These are phyloP conservation scores for Neurospora sublineolata DNA, from an alignment of 495 filamentous ascomycete genomes.

Conservation along the genomic window DNA sequence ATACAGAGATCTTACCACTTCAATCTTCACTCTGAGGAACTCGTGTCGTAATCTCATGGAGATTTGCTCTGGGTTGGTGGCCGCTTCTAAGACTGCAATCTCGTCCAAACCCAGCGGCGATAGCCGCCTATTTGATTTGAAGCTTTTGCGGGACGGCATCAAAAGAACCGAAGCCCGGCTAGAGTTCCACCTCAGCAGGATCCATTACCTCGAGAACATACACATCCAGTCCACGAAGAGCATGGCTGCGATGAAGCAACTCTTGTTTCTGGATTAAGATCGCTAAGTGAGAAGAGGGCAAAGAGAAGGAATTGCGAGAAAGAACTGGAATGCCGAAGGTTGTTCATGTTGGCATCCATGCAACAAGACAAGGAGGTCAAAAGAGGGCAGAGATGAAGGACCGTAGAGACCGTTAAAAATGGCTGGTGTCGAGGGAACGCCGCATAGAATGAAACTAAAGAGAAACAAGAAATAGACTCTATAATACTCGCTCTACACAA, in stretches of 20 bases:
- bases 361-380: background rate
- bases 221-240: background rate
- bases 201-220: background rate
- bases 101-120: background rate
- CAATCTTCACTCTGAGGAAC: background rate
- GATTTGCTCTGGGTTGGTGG: background rate
- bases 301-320: background rate
- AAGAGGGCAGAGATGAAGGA: no score
- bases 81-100: background rate
- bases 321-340: background rate
- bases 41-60: background rate
- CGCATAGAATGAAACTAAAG: no score
- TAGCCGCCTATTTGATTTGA: background rate
- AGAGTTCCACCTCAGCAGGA: background rate
- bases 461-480: no score
- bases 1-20: background rate
- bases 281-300: background rate
- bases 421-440: background rate
- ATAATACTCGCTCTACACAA: background rate
- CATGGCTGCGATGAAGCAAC: background rate
- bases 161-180: background rate
- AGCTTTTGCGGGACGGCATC: background rate
- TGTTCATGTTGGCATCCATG: background rate
- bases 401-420: accelerated
- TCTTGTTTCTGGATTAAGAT: background rate